Base-by-base conservation (phyloP, 768 basidiomycete species). In the Hericium coralloides region DNA sequence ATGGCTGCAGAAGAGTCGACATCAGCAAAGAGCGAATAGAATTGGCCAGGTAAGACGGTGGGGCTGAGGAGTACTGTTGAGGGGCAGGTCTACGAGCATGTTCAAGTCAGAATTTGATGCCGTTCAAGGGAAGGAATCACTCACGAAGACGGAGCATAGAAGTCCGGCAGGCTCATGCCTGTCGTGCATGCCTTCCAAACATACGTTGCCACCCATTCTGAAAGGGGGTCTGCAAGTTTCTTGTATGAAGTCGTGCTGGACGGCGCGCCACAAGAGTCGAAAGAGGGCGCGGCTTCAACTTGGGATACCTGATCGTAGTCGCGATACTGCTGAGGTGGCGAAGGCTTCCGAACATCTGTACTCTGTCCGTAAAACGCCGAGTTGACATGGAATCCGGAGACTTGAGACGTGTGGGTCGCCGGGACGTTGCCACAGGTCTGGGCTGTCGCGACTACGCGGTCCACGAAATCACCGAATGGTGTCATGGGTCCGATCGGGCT, bases 141-240 rank as follows among this genome's bases (percentile, higher is more conserved):
- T 64, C 73, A 90, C 89, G 68, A 72, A 49, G 81, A 72, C 58
- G 73, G 75, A 5, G 78, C 74, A 63, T 84, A 83, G 37, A 68
- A 65, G 9, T 76, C 63, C 3, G 84, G 81, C 53, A 89, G 71
- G 62, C 79, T 78, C 56, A 83, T 74, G 48, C 81, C 83, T n/a
- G 84, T 85, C 15, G 85, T 86, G 67, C 89, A 89, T 48, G 83
- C 82, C 67, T 87, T 89, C 89, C 89, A 92, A 15, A 89, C 82
- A 65, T 86, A 92, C 53, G 76, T 77, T 45, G 86, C 84, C 22
- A 90, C 72, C 89, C 89, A 92, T 57, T 86, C 84, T 3, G 89
- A 80, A 59, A 92, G 73, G 17, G 89, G 88, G 53, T 89, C 87
- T 0, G 85, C 81, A 10, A 91, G 75, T 64, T 82, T 87, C 74